phyloP scores from a whole-genome alignment of 805 yeast genomes.

The Monosporozyma aquatica region DNA sequence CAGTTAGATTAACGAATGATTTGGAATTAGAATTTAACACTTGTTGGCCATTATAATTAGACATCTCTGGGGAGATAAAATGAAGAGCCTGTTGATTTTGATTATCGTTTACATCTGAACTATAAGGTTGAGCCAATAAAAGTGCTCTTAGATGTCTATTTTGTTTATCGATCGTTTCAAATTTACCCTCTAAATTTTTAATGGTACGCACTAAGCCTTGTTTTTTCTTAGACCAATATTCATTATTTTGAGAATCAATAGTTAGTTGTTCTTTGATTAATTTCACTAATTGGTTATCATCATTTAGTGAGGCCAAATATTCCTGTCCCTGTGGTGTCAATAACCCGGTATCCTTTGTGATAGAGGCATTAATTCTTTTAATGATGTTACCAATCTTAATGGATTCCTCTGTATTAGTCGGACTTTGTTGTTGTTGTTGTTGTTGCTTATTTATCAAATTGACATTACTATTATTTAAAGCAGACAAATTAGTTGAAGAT shows the following conservation, averaged over 20 bases:
- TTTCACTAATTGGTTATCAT: slow-evolving; percentile 15
- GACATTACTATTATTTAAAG: not conserved
- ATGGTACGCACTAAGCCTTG: slow-evolving; percentile 16
- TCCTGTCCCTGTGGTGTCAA: slow-evolving; percentile 21
- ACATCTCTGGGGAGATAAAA: not conserved
- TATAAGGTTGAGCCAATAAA: slow-evolving; percentile 8
- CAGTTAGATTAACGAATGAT: not conserved
- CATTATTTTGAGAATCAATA: slow-evolving; percentile 20
- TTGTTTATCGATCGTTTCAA: slow-evolving; percentile 17
- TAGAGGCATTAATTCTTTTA: slow-evolving; percentile 18
- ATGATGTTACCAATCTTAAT: slow-evolving; percentile 7
- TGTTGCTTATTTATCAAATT: not conserved
- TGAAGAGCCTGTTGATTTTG: not conserved
- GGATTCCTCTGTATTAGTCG: not conserved
- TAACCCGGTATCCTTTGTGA: slow-evolving; percentile 23
- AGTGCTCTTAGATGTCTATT: slow-evolving; percentile 18
- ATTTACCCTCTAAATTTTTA: slow-evolving; percentile 17
- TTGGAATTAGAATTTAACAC: not conserved
- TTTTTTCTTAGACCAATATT: slow-evolving; percentile 19
- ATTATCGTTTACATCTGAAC: slow-evolving; percentile 1
- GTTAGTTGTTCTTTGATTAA: slow-evolving; percentile 22
- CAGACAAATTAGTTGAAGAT: slow-evolving; percentile 6
- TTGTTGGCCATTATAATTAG: not conserved
- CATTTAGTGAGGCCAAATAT: slow-evolving; percentile 16
- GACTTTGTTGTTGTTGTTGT: not conserved